Evolutionary conservation across 805 yeast species (phyloP).

Genomic region (Groenewaldozyma salmanticensis): DNA sequence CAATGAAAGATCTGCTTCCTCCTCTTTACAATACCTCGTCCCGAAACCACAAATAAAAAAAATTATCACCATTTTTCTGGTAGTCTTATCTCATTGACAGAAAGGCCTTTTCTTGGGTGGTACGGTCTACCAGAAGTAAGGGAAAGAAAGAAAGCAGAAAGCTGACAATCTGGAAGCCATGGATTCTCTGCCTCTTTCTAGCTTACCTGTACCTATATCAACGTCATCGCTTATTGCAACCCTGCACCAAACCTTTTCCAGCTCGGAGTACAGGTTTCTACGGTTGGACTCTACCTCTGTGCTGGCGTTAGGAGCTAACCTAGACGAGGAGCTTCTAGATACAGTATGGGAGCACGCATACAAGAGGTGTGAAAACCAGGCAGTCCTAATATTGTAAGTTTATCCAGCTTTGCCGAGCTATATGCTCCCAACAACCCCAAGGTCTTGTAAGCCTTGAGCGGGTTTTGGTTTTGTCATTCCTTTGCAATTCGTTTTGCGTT

Average conservation of each 20-base stretch:
- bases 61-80: too few species aligned
- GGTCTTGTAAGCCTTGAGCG: conserved; percentile 16
- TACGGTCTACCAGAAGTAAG: too few species aligned
- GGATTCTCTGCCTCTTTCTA: conserved; percentile 26
- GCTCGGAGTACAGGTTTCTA: conserved; percentile 17
- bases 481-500: background rate
- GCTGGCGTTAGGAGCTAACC: conserved; percentile 22
- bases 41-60: too few species aligned
- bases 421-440: too few species aligned
- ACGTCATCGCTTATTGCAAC: conserved; percentile 27
- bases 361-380: conserved; percentile 32
- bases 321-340: conserved; percentile 26
- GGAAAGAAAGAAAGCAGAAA: too few species aligned
- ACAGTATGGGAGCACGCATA: conserved; percentile 32
- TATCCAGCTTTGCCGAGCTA: too few species aligned
- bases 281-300: conserved; percentile 26
- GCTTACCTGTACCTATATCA: conserved; percentile 21
- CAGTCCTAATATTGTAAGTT: too few species aligned
- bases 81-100: too few species aligned
- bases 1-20: too few species aligned
- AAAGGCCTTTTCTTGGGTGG: too few species aligned
- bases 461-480: background rate
- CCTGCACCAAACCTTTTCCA: conserved; percentile 25
- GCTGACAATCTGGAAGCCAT: too few species aligned
- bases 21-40: too few species aligned